Evolutionary conservation across 169 alveolate species (phyloP), one percentile per base, ranked within the genome.

Genomic region (Theileria annulata): DNA sequence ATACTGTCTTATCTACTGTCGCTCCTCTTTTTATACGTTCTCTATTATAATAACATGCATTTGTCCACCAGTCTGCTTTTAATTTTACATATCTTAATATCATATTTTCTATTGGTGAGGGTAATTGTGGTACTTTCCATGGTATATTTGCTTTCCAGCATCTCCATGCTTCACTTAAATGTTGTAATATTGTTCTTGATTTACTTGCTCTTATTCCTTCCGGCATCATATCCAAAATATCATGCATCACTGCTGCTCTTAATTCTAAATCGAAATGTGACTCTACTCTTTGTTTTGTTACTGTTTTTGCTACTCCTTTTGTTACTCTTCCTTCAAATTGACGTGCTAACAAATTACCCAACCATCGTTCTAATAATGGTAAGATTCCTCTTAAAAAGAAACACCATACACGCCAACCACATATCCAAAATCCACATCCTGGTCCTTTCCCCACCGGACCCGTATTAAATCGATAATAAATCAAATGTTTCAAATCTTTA

Each of bases 401-500:
- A 60, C 98, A 92, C 99, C 99, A 99, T 35, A 99, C 99, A 69
- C 99, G 95, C 99, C 99, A 99, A 69, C 98, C 96, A 0, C 99
- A 98, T 75, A 92, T 98, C 99, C 99, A 99, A 85, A 99, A 97
- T 3, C 99, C 99, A 66, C 98, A 97, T 56, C 99, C 99, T 15
- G 99, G 99, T 1, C 99, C 99, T 90, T 99, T 98, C n/a, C 99
- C 99, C 23, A 99, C 99, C 4, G 99, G 98, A 0, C 99, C 99
- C 5, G 99, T 97, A 86, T 99, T 98, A 87, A 99, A 99, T 70
- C 99, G 92, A 94, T 99, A 98, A 92, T 99, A 98, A 27, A 99
- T 95, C 83, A 99, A 90, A 91, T 99, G 99, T 88, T 99, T 99
- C 62, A 98, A 92, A 91, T 99, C 99, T 87, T 99, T 99, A 87